phyloP scores from a whole-genome alignment of 164 flowering plant species.

The Berberis vulgaris region DNA sequence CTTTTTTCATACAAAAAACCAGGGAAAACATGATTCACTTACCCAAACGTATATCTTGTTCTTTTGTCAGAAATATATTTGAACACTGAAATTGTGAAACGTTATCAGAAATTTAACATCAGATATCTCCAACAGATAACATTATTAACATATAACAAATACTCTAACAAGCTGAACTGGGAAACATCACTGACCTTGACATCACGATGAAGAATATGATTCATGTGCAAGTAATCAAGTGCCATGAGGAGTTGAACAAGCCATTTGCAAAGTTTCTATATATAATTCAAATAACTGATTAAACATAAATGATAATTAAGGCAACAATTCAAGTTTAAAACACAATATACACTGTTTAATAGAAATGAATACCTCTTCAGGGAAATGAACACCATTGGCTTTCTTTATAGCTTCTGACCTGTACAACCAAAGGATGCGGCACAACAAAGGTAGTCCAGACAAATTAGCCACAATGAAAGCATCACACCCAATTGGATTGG shows the following conservation, averaged over 20 bases:
- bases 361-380: conserved; percentile 66
- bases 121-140: conserved; percentile 3
- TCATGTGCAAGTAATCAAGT: conserved; percentile 82
- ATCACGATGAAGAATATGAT: conserved; percentile 97
- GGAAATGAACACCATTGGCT: conserved; percentile 58
- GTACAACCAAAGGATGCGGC: conserved; percentile 12
- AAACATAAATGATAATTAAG: conserved; percentile 2
- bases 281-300: conserved; percentile 4
- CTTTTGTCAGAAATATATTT: conserved; percentile 91
- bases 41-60: conserved; percentile 90
- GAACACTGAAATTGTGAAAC: conserved; percentile 67
- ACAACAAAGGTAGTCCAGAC: not conserved
- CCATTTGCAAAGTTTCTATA: conserved; percentile 96
- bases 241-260: conserved; percentile 95
- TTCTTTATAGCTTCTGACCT: conserved; percentile 87
- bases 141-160: not conserved
- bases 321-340: not conserved
- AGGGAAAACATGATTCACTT: conserved; percentile 7
- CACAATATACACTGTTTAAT: not conserved
- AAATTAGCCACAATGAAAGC: not conserved
- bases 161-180: not conserved
- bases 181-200: conserved; percentile 68
- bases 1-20: not conserved
- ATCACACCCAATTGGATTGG: conserved; percentile 4
- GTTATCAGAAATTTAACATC: conserved; percentile 19